Base-by-base conservation (phyloP, 768 basidiomycete genomes). In the Podaxis sp. region DNA sequence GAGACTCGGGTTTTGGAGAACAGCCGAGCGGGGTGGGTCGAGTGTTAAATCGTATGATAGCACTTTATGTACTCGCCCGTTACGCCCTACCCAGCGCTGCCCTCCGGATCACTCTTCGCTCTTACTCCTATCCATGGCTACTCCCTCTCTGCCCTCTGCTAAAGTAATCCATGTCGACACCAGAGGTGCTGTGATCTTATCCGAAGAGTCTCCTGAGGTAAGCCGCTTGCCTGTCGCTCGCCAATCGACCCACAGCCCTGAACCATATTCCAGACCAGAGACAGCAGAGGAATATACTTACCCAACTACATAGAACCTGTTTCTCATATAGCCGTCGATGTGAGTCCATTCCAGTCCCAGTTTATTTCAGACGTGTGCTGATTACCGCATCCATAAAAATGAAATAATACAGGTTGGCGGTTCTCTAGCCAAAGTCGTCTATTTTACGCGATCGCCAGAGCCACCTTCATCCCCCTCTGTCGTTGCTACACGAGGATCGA, bases 251-350 rank as follows among this genome's bases (percentile, higher is more conserved):
- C 65, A 53, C 47, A 59, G 33, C 37, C 51, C 43, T 59, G 58
- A 55, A 43, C 40, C 46, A 61, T 58, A 43, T 52, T 54, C 15
- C 67, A 94, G 94, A 94, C 93, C 46, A 80, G 94, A 66, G 96
- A 98, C 75, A 95, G 93, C 70, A 82, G 96, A 71, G 96, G 95
- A 9, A 98, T 99, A 69, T 98, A 98, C 77, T 83, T 99, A 36
- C 97, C 97, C 58, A 96, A 97, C 72, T 88, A 98, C 78, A 96
- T 96, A 64, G 97, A 99, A 75, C 93, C 94, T 24, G 90, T 99
- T 15, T 97, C 95, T 19, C 95, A 98, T 73, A 95, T 98, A 59
- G 97, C 97, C 3, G 89, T 99, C 60, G 96, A 99, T 72, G 96
- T 96, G 72, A 79, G 94, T 85, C 57, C 46, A 58, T 8, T 29